Conservation (phyloP, 1,284 basidiomycete genomes). For the Phellopilus nigrolimitatus region DNA sequence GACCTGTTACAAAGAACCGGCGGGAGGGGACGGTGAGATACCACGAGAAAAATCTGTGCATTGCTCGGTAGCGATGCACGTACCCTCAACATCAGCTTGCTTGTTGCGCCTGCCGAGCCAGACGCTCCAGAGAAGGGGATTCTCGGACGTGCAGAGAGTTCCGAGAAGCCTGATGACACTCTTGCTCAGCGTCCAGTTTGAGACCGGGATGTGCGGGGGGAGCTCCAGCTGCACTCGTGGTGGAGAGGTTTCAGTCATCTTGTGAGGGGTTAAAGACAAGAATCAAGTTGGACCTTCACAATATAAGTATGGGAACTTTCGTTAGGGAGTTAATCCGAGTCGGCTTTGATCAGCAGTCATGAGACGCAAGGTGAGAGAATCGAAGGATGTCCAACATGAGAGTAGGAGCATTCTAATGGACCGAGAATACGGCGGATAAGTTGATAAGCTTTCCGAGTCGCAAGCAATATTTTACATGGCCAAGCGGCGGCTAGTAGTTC, state of each 20-base stretch:
- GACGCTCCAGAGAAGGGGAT: conserved; percentile 14
- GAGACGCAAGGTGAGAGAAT: too few species aligned
- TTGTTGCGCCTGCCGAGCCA: conserved; percentile 13
- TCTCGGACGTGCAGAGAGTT: conserved; percentile 3
- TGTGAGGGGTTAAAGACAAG: too few species aligned
- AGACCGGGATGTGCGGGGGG: conserved; percentile 1
- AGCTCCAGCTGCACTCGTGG: background rate
- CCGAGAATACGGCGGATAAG: too few species aligned
- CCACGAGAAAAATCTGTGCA: background rate
- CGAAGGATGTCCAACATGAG: too few species aligned
- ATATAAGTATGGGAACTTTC: too few species aligned
- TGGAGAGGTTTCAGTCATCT: background rate
- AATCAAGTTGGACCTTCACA: too few species aligned
- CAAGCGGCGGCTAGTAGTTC: too few species aligned
- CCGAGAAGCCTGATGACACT: conserved; percentile 5
- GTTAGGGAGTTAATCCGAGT: too few species aligned
- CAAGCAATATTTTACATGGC: too few species aligned
- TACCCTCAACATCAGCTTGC: conserved; percentile 17
- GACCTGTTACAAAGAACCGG: conserved; percentile 22
- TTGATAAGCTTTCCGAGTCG: too few species aligned
- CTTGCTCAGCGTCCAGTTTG: conserved; percentile 3
- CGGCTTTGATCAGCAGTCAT: too few species aligned
- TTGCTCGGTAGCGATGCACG: background rate
- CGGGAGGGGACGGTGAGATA: background rate
- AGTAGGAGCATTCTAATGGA: too few species aligned